Conservation (phyloP, 805 yeast genomes). For the Yamadazyma endophytica region DNA sequence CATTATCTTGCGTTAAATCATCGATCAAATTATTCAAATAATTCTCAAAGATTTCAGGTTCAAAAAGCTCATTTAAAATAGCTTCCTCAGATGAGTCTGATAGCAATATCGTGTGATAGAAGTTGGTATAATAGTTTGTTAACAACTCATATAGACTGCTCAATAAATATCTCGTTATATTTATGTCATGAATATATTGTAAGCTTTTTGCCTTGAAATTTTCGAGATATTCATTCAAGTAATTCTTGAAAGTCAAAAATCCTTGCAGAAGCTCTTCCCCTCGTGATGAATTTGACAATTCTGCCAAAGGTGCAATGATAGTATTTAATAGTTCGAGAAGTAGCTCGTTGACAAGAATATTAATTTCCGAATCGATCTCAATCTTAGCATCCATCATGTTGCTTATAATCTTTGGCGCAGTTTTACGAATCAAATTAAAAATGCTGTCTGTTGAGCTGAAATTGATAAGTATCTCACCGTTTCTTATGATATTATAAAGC, state of each 20-base stretch:
- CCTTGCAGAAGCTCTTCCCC: background rate
- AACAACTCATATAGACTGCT: slow-evolving; percentile 39
- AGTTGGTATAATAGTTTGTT: slow-evolving; percentile 28
- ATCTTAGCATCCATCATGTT: slow-evolving; percentile 73
- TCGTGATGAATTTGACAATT: background rate
- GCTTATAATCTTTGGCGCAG: slow-evolving; percentile 75
- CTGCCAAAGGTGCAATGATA: slow-evolving; percentile 41
- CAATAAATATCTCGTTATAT: slow-evolving; percentile 30
- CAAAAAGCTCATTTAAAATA: slow-evolving; percentile 34
- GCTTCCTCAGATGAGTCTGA: slow-evolving; percentile 12
- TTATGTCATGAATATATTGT: slow-evolving; percentile 53
- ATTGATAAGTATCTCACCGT: slow-evolving; percentile 43
- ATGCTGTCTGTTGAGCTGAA: slow-evolving; percentile 28
- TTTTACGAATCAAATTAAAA: slow-evolving; percentile 53
- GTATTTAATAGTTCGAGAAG: slow-evolving; percentile 47
- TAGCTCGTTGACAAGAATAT: slow-evolving; percentile 65
- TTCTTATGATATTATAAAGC: slow-evolving; percentile 33
- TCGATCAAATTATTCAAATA: slow-evolving; percentile 11
- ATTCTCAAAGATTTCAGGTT: slow-evolving; percentile 11
- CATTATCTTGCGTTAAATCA: slow-evolving; percentile 10
- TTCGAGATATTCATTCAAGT: slow-evolving; percentile 53
- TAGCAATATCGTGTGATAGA: slow-evolving; percentile 18
- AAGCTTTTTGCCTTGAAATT: slow-evolving; percentile 48
- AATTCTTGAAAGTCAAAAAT: slow-evolving; percentile 37
- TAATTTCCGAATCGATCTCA: slow-evolving; percentile 71